Base-by-base conservation (phyloP, 139 green algal species). In the Pleodorina starrii region DNA sequence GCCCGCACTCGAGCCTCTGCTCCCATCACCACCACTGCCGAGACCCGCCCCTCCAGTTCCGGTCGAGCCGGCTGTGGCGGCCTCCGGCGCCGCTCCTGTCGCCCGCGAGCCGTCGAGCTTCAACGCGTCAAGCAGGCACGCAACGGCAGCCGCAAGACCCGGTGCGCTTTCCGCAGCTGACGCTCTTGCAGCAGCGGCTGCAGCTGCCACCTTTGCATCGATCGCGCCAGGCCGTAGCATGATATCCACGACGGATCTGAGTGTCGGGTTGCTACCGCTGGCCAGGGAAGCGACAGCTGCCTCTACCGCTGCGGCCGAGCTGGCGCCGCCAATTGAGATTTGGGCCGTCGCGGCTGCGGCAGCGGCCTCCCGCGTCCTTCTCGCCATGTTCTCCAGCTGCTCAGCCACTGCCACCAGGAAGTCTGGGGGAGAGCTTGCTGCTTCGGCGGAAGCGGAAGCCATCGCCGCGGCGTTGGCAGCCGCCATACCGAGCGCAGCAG, bases 301-400 rank as follows among this genome's bases (percentile, higher is more conserved):
- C 72, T 59, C 72, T 16, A 54, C 16, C 4, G 40, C 72, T 40
- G 72, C 42, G 0, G 74, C 43, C 9, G 74, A 9, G 43, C 14
- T 48, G 27, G 44, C 29, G 27, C 66, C 74, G n/a, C 46, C 19
- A 25, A 5, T 17, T 12, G 27, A 12, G 14, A 23, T 44, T 0
- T 25, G 27, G 12, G 74, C 74, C n/a, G 74, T 19, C 29, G 44
- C 44, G 9, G 44, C 74, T 19, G 74, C 43, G 43, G 73, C 43
- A 1, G 73, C 74, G 25, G 74, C 74, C 44, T 82, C 74, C 11
- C 74, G 43, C 23, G 74, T n/a, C 46, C 25, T 63, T 25, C 46
- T 44, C 10, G 74, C 74, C 74, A 82, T 82, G 7, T 63, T 40
- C 74, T 82, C 74, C 29, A 82, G n/a, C 27, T 82, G 74, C 74